Conservation (phyloP, 129 eudicot species). For the Flaveria linearis region DNA sequence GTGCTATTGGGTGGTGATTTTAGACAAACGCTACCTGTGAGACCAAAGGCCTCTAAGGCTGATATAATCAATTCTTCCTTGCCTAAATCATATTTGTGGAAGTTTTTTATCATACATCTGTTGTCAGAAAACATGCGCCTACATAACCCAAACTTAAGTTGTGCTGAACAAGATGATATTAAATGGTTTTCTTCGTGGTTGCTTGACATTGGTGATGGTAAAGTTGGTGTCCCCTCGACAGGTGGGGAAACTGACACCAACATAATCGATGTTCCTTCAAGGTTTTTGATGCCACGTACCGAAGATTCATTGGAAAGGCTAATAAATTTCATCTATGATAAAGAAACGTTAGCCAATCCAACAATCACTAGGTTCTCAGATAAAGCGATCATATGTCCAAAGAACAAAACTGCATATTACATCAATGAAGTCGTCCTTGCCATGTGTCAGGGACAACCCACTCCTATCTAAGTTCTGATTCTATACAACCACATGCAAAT, state of each 20-base stretch:
- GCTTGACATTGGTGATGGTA: not conserved
- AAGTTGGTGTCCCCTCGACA: too few species aligned
- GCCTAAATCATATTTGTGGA: not conserved
- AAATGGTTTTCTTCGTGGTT: not conserved
- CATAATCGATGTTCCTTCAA: not conserved
- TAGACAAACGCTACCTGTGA: too few species aligned
- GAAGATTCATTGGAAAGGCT: not conserved
- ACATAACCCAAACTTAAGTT: not conserved
- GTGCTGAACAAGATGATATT: not conserved
- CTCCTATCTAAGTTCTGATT: not conserved
- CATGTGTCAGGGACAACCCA: too few species aligned
- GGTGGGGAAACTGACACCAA: not conserved
- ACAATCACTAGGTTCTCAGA: not conserved
- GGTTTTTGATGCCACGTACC: not conserved
- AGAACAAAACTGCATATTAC: not conserved
- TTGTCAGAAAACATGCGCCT: not conserved
- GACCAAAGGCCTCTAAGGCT: too few species aligned
- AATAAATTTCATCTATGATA: not conserved
- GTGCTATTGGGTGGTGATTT: too few species aligned
- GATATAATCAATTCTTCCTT: too few species aligned
- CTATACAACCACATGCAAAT: not conserved
- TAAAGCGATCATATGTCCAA: constrained; percentile 1
- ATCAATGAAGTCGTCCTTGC: not conserved
- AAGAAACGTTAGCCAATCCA: not conserved
- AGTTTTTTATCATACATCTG: not conserved